Evolutionary conservation across 345 rosid genomes (phyloP).

Genomic region (Balakata baccata): DNA sequence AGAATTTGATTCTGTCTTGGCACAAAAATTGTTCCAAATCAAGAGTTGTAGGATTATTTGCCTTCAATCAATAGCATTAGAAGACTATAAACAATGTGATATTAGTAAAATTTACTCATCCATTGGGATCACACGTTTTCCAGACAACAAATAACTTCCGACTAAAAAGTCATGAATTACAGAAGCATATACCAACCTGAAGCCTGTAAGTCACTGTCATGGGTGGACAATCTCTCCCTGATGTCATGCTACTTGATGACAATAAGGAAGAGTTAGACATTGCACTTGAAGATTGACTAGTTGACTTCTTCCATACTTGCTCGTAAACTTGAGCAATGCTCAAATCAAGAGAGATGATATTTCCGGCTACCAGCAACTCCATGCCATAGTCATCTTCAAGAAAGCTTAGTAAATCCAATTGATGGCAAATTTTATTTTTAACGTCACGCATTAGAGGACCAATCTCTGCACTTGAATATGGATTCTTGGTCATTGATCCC

Average conservation of each 20-base stretch:
- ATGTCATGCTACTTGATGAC: conserved; percentile 52
- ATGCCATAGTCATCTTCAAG: conserved; percentile 94
- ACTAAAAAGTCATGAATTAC: background rate
- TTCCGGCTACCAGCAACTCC: conserved; percentile 97
- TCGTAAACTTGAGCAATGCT: conserved; percentile 97
- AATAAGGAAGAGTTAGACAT: conserved; percentile 55
- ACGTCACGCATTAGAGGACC: conserved; percentile 99
- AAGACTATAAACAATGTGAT: background rate
- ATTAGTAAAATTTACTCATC: background rate
- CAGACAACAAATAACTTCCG: background rate
- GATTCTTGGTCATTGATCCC: conserved; percentile 99
- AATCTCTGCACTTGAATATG: conserved; percentile 93
- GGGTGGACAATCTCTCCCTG: conserved; percentile 80
- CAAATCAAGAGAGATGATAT: conserved; percentile 93
- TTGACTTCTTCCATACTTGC: conserved; percentile 97
- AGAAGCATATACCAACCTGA: conserved; percentile 57
- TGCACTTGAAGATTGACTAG: conserved; percentile 59
- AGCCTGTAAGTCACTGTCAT: conserved; percentile 97
- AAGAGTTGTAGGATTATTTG: background rate
- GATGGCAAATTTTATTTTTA: conserved; percentile 94
- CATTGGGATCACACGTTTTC: background rate
- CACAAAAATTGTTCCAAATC: background rate
- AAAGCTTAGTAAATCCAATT: conserved; percentile 80
- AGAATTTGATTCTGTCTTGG: background rate
- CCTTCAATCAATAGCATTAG: background rate